These are phyloP conservation scores for Gossypium turneri DNA, from an alignment of 345 rosid species.

Conservation along the genomic window DNA sequence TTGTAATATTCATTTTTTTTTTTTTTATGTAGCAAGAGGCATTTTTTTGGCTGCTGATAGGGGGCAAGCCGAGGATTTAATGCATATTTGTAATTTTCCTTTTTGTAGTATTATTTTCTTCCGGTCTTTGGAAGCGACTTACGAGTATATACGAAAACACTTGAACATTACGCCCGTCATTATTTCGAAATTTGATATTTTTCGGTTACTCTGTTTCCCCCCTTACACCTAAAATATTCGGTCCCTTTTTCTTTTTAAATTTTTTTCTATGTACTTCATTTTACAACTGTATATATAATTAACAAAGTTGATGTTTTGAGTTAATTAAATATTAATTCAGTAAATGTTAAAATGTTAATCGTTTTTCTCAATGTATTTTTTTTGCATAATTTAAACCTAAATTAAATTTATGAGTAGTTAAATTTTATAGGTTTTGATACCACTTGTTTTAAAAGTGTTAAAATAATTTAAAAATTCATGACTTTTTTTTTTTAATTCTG, in stretches of 20 bases:
- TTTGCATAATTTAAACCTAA: too few relatives aligned
- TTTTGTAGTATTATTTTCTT: constrained; percentile 23
- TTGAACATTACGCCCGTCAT: too few relatives aligned
- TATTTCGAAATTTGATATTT: background rate
- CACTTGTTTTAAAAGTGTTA: too few relatives aligned
- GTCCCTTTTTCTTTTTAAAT: background rate
- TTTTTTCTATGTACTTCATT: background rate
- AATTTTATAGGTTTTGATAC: too few relatives aligned
- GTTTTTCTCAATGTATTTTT: too few relatives aligned
- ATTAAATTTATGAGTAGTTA: too few relatives aligned
- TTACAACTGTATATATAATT: background rate
- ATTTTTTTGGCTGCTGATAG: constrained; percentile 31
- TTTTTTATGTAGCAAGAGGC: constrained; percentile 18
- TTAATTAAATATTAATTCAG: too few relatives aligned
- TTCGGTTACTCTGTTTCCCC: background rate
- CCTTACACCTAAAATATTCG: background rate
- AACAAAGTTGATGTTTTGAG: too few relatives aligned
- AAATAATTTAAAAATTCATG: too few relatives aligned
- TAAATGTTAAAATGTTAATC: too few relatives aligned
- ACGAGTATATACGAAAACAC: constrained; percentile 1
- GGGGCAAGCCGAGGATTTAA: constrained; percentile 32
- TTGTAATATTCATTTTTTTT: constrained; percentile 34
- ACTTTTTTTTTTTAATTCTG: too few relatives aligned
- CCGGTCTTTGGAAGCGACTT: background rate
- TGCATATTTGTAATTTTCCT: constrained; percentile 17